Percentiles rank a stretch among this genome's conserved stretches.
Evolutionary conservation across 208 protist genomes (phyloP).

Genomic region (Leishmania gerbilli): DNA sequence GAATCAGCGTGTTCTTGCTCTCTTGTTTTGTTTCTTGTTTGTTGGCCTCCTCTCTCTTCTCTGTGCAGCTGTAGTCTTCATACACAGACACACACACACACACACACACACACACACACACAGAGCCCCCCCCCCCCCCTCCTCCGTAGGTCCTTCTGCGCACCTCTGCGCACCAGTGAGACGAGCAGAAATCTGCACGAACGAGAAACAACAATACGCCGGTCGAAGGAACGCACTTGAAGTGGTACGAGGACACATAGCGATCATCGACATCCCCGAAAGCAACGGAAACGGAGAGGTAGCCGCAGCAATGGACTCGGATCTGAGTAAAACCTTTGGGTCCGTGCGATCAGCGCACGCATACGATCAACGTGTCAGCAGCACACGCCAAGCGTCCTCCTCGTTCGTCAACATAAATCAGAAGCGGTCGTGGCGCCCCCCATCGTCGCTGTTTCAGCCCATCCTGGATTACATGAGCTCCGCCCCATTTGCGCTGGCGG

Average conservation of each 20-base stretch:
- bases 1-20: not conserved
- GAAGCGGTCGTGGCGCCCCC: slow-evolving; percentile 47
- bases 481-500: slow-evolving; percentile 40
- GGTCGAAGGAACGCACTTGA: not conserved
- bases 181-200: not conserved
- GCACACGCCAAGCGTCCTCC: slow-evolving; percentile 13
- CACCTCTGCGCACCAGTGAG: not conserved
- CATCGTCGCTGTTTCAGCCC: slow-evolving; percentile 31
- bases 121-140: not conserved
- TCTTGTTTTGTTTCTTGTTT: not conserved
- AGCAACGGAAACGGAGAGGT: not conserved
- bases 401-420: slow-evolving; percentile 54
- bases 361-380: slow-evolving; percentile 27
- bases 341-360: slow-evolving; percentile 20
- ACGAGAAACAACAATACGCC: not conserved
- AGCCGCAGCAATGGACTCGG: slow-evolving; percentile 5
- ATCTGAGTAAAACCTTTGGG: slow-evolving; percentile 20
- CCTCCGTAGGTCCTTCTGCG: not conserved
- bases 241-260: not conserved
- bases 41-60: not conserved
- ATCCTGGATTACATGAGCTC: slow-evolving; percentile 44
- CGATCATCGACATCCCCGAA: not conserved
- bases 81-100: not conserved
- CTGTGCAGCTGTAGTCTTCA: not conserved
- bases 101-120: not conserved